Conservation (phyloP, 2,329 filamentous ascomycete genomes). For the Neodidymelliopsis sp. region DNA sequence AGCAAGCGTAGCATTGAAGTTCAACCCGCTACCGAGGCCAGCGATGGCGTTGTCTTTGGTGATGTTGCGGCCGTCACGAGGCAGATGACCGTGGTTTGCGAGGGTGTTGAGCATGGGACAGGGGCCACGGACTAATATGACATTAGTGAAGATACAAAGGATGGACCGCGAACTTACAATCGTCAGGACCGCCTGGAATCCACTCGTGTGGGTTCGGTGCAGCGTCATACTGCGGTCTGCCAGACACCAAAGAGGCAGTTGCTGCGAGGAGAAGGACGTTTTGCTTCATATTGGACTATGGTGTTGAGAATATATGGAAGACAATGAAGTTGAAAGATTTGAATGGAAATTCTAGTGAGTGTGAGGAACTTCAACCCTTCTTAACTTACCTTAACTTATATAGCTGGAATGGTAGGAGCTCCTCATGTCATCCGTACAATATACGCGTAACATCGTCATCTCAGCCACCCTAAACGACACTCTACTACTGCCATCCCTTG, state of each 20-base stretch:
- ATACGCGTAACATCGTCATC: slow-evolving; percentile 10
- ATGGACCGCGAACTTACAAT: slow-evolving; percentile 16
- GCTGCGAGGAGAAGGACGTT: slow-evolving; percentile 9
- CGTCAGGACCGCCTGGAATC: slow-evolving; percentile 24
- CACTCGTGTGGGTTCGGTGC: slow-evolving; percentile 24
- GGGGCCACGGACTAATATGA: slow-evolving; percentile 32
- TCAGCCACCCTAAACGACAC: neutral
- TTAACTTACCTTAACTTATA: neutral
- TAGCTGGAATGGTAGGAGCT: neutral
- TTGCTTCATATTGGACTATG: slow-evolving; percentile 14
- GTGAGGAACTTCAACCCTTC: neutral
- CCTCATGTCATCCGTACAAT: slow-evolving; percentile 1
- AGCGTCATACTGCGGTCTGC: slow-evolving; percentile 14
- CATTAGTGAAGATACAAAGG: neutral
- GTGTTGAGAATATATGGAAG: neutral
- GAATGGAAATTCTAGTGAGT: neutral
- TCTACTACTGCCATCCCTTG: neutral
- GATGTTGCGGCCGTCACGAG: slow-evolving; percentile 44
- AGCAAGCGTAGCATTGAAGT: slow-evolving; percentile 54
- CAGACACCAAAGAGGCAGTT: slow-evolving; percentile 14
- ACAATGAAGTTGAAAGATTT: neutral
- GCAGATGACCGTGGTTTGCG: slow-evolving; percentile 47
- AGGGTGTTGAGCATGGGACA: slow-evolving; percentile 47
- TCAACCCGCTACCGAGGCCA: slow-evolving; percentile 52
- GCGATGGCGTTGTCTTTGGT: slow-evolving; percentile 47